Evolutionary conservation across 257 asterid species (phyloP).

Genomic region (Solanum medicagineum): DNA sequence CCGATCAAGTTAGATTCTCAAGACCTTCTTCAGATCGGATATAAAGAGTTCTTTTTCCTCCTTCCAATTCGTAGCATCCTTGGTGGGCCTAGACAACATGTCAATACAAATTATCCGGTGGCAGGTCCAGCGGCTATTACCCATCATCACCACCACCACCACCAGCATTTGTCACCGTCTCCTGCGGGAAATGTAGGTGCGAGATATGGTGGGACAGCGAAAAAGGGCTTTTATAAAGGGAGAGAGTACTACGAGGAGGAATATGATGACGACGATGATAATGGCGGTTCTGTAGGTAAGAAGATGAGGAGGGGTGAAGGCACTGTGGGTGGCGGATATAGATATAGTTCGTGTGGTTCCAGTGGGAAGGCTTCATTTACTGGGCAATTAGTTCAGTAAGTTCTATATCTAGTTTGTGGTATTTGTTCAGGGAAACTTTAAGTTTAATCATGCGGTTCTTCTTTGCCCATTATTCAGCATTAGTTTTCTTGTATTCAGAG

Average conservation of each 20-base stretch:
- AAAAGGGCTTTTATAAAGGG: slow-evolving; percentile 41
- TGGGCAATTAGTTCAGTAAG: background rate
- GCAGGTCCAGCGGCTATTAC: background rate
- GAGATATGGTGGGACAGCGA: slow-evolving; percentile 26
- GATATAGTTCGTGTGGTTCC: slow-evolving; percentile 43
- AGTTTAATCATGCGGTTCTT: background rate
- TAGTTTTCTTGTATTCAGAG: background rate
- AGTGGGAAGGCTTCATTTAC: slow-evolving; percentile 37
- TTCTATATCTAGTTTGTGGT: background rate
- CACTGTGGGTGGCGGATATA: slow-evolving; percentile 44
- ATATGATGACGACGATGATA: slow-evolving; percentile 47
- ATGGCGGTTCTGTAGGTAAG: slow-evolving; percentile 38
- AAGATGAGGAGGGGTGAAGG: slow-evolving; percentile 42
- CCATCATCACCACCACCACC: slow-evolving; percentile 19
- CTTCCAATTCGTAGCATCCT: slow-evolving; percentile 79
- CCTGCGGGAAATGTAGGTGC: slow-evolving; percentile 6
- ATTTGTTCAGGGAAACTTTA: background rate
- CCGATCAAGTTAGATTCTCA: slow-evolving; percentile 95
- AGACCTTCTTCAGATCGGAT: slow-evolving; percentile 87
- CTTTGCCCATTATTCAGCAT: background rate
- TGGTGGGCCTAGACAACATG: slow-evolving; percentile 42
- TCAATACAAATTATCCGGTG: slow-evolving; percentile 19
- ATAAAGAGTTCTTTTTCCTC: slow-evolving; percentile 78
- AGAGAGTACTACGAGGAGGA: slow-evolving; percentile 70
- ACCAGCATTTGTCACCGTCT: slow-evolving; percentile 33